A percentile compares a stretch with the other conserved stretches of the same genome.
phyloP scores from a whole-genome alignment of 164 flowering plant species.

The Kingdonia uniflora region DNA sequence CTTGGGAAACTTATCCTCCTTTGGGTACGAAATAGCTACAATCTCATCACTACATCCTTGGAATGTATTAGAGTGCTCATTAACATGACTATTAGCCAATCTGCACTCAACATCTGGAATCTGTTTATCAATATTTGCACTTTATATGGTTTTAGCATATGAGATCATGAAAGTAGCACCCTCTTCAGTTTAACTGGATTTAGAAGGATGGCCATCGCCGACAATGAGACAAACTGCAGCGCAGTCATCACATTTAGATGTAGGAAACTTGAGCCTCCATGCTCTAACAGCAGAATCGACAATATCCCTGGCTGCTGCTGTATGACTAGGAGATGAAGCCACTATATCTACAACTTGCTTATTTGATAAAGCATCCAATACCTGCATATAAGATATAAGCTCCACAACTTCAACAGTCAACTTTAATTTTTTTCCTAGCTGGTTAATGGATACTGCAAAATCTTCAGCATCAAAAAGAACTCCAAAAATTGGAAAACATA shows the following conservation, averaged over 20 bases:
- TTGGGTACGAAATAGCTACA: not conserved
- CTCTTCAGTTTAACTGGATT: no score
- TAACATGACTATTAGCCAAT: no score
- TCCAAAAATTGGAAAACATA: not conserved
- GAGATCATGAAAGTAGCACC: no score
- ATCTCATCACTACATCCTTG: no score
- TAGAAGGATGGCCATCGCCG: no score
- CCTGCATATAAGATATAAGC: not conserved
- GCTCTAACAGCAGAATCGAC: not conserved
- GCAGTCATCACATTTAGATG: constrained; percentile 1
- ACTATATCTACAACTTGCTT: not conserved
- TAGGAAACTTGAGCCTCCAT: constrained; percentile 2
- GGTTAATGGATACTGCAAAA: not conserved
- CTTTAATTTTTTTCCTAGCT: not conserved
- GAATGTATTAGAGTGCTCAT: not conserved
- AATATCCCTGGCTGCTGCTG: not conserved
- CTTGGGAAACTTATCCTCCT: constrained; percentile 14
- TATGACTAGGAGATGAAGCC: not conserved
- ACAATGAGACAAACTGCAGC: not conserved
- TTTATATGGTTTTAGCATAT: no score
- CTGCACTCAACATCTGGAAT: no score
- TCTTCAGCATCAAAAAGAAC: no score
- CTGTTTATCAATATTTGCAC: no score
- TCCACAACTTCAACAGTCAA: not conserved
- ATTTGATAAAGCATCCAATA: constrained; percentile 1